Evolutionary conservation across 139 green algal species (phyloP).

Genomic region (Asterochloris erici): DNA sequence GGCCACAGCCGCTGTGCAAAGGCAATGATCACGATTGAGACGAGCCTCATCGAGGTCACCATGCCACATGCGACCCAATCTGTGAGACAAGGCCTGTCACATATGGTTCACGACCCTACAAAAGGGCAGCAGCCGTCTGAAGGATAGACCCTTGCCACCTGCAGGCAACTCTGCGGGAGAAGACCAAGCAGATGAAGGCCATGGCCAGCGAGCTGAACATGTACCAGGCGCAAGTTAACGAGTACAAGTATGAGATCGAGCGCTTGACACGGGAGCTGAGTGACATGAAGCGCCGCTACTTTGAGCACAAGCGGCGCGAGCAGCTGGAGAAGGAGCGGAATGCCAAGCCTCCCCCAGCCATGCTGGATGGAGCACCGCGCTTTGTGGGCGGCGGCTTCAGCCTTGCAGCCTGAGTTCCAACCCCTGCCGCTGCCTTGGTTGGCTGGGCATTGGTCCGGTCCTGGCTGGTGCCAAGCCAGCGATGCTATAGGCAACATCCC

Average conservation of each 20-base stretch:
- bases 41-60: too few relatives aligned
- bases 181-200: slow-evolving; percentile 92
- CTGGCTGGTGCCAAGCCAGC: too few relatives aligned
- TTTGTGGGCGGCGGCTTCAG: slow-evolving; percentile 13
- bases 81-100: too few relatives aligned
- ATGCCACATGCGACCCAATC: too few relatives aligned
- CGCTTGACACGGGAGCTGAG: slow-evolving; percentile 69
- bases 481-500: too few relatives aligned
- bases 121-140: too few relatives aligned
- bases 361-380: neutral
- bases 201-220: slow-evolving; percentile 92
- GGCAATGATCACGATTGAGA: too few relatives aligned
- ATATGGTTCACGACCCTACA: too few relatives aligned
- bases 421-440: neutral
- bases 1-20: too few relatives aligned
- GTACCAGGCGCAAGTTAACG: slow-evolving; percentile 78
- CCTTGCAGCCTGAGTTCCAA: neutral
- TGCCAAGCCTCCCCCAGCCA: neutral
- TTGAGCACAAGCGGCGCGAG: slow-evolving; percentile 50
- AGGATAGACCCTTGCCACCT: neutral
- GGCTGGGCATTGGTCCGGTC: neutral
- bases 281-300: slow-evolving; percentile 78
- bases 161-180: slow-evolving; percentile 80
- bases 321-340: slow-evolving; percentile 53
- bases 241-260: slow-evolving; percentile 93